Evolutionary conservation across 805 yeast species (phyloP), one percentile per base, ranked within the genome.

Genomic region (Yamadazyma philogaea): DNA sequence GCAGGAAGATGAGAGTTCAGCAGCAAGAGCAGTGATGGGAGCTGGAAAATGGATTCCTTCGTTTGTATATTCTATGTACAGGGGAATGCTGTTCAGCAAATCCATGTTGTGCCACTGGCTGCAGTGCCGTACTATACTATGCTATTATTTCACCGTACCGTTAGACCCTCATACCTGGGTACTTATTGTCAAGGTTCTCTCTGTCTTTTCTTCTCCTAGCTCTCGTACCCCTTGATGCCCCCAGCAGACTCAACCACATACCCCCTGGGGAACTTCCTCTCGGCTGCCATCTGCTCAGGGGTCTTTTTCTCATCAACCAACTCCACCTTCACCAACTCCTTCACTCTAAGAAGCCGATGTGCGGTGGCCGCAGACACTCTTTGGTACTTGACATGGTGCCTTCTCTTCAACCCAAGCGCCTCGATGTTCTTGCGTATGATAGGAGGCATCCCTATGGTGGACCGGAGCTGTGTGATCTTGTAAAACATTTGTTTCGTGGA

Each of bases 241-340:
- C 46, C 22, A 6, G 45, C 45, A 20, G 50, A 46, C 8, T 42
- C 38, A 19, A 59, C 33, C 26, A 43, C 52, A 43, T 78, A 86
- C 0, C 93, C 95, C 8, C 87, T 82, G 35, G 77, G 75, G 10
- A 78, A 71, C 57, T 75, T 83, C 64, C 90, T 76, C 32, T 68
- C 67, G 7, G 53, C 57, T 42, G 82, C 70, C 60, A 81, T 70
- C 55, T 85, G 74, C 14, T 64, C 61, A 41, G 72, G 74, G 1
- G 80, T 63, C 52, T 80, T 63, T 15, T 67, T 66, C 21, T 70
- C 64, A 34, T 80, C 82, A 8, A 84, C 80, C 28, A 88, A 67
- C 52, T 88, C 91, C 21, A 91, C 93, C 37, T 77, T 78, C 7
- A 91, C 90, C 43, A 91, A 70, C 61, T 91, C 97, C 63, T 91